Percentiles rank a stretch among this genome's conserved stretches.
These are phyloP conservation scores for Mariannaea elegans DNA, from an alignment of 2,329 filamentous ascomycete species.

Conservation along the genomic window DNA sequence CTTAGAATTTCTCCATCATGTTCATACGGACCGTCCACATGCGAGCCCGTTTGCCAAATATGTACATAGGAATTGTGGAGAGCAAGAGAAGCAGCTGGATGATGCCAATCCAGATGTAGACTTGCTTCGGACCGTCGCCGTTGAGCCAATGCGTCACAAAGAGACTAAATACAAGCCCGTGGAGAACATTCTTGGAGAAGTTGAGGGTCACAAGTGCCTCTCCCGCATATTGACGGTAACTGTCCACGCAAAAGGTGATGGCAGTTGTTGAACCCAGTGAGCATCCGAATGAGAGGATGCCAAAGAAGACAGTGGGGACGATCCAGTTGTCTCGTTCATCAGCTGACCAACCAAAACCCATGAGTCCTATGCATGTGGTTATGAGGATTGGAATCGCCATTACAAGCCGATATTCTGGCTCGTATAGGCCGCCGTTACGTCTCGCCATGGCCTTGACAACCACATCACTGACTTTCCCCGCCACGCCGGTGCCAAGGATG, in stretches of 20 bases:
- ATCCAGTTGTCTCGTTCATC: constrained; percentile 82
- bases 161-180: constrained; percentile 87
- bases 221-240: constrained; percentile 90
- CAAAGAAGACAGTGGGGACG: constrained; percentile 93
- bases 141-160: constrained; percentile 90
- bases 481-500: constrained; percentile 89
- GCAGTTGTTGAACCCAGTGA: constrained; percentile 88
- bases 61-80: constrained; percentile 88
- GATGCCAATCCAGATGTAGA: constrained; percentile 84
- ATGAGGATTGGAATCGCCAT: constrained; percentile 86
- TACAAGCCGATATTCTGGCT: constrained; percentile 90
- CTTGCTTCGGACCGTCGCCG: constrained; percentile 75
- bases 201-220: constrained; percentile 95
- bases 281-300: constrained; percentile 90
- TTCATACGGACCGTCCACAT: constrained; percentile 95
- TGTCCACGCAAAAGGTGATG: constrained; percentile 94
- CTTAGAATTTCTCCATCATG: constrained; percentile 79
- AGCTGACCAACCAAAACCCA: constrained; percentile 96
- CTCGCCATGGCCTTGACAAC: constrained; percentile 84
- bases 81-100: constrained; percentile 83
- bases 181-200: constrained; percentile 92
- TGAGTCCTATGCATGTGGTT: constrained; percentile 83
- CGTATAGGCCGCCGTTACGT: constrained; percentile 91
- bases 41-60: constrained; percentile 87
- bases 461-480: constrained; percentile 85